Evolutionary conservation across 2,329 filamentous ascomycete species (phyloP).

Genomic region (Diaporthe helianthi): DNA sequence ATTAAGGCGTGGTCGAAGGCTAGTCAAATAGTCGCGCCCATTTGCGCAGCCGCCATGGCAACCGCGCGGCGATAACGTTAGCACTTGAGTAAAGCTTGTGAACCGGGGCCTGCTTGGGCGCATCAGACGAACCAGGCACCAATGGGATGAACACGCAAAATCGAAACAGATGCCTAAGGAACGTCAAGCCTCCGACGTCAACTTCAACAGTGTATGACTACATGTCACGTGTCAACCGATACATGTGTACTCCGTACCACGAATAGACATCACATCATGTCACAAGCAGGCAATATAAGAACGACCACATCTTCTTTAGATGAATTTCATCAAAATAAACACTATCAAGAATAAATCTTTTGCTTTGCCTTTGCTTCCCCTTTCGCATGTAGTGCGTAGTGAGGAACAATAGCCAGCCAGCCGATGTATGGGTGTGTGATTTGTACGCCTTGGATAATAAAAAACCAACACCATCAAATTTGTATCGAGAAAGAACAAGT

Average conservation of each 20-base stretch:
- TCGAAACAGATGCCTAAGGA: too few relatives aligned
- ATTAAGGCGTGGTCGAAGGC: too few relatives aligned
- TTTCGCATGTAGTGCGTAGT: not conserved
- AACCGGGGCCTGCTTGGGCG: too few relatives aligned
- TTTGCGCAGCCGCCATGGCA: too few relatives aligned
- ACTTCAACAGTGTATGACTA: too few relatives aligned
- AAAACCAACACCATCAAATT: constrained; percentile 27
- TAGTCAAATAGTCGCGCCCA: too few relatives aligned
- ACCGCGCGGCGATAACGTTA: too few relatives aligned
- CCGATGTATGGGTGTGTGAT: constrained; percentile 26
- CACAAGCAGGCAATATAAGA: not conserved
- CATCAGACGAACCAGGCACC: constrained; percentile 4
- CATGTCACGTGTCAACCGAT: not conserved
- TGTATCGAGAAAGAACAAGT: constrained; percentile 31
- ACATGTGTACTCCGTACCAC: too few relatives aligned
- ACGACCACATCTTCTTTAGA: not conserved
- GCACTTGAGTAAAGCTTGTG: too few relatives aligned
- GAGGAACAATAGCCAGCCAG: constrained; percentile 29
- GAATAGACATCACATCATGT: not conserved
- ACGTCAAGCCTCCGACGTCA: not conserved
- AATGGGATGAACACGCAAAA: not conserved
- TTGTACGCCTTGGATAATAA: constrained; percentile 30
- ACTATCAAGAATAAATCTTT: constrained; percentile 30
- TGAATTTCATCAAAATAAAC: constrained; percentile 33
- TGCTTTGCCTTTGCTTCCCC: constrained; percentile 23